Base-by-base conservation (phyloP, 2,329 filamentous ascomycete species). In the Claviceps monticola region DNA sequence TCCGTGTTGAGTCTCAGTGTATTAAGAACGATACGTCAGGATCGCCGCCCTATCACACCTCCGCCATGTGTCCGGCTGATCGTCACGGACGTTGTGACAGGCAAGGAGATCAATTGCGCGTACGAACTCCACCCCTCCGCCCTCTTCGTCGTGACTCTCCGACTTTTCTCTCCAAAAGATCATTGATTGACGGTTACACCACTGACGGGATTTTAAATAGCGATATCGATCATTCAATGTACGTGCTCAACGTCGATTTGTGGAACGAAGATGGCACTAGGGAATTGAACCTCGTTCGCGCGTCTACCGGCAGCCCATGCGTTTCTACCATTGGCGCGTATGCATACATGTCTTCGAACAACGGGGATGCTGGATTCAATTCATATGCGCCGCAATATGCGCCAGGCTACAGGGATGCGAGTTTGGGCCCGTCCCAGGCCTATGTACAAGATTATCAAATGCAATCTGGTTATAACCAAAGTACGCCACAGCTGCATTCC, bases 41-140 rank as follows among this genome's bases (percentile, higher is more conserved):
- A 98, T 67, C 86, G 93, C 57, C 80, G 93, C 57, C 93, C 93
- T 26, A 96, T 98, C 60, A 97, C 93, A 29, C 91, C 93, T 14
- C 93, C 93, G 21, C 91, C 93, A 3, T 96, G 91, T 67, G 85
- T 97, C 50, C 80, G 85, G 56, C 78, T 97, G 13, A 75, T 93
- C 41, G 84, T 97, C 49, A 81, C 77, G 55, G 88, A 96, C 66
- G 72, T 77, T 43, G 68, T 70, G 16, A 90, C 87, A 0, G 83
- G 86, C 21, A 83, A 88, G 62, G 88, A 95, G 64, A 78, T 95
- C 44, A 85, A 93, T 65, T 84, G 83, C 71, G 88, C 85, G 86
- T 91, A 74, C 62, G 84, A 4, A 34, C 11, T 11, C 1, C 9
- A 11, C 29, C 29, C 29, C 29, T 4, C 9, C 29, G 29, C 29